Evolutionary conservation across 441 rosid genomes (phyloP), one percentile per base, ranked within the genome.

Genomic region (Populus hybrid): DNA sequence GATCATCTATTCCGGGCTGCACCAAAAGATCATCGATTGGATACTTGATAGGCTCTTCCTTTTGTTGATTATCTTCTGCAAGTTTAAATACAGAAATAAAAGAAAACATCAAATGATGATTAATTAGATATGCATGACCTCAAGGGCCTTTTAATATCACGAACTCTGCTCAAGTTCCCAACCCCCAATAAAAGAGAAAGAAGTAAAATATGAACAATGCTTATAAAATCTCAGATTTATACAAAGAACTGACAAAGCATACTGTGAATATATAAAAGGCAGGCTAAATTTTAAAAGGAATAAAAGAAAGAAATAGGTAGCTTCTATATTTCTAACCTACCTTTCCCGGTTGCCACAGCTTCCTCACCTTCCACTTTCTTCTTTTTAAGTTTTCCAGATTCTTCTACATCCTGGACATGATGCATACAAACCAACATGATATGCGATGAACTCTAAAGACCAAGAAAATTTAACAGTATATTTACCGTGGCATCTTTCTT

Each of bases 11-110:
- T 79, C 90, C 86, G 69, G 89, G 92, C 85, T 85, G 86, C 84
- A 96, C 93, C 83, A 93, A 77, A 75, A 87, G 87, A 84, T 96
- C 99, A 76, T 96, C 98, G 77, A 96, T 89, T 78, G 99, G 99
- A 88, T 94, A 96, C 77, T 76, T 92, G 84, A 90, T 85, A 69
- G 84, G 82, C 76, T 89, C 89, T 67, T 76, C 87, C 77, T 65
- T 74, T 53, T 77, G 74, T 71, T 74, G 84, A 68, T 79, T 78
- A 59, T 80, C 83, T 83, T 86, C 98, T 91, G 88, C 81, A 85
- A 82, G 83, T 75, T 82, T 83, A 82, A 68, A 79, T 75, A 34
- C 28, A 78, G 63, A 36, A 57, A 7, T 4, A 50, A 30, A 78
- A 46, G 23, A 70, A 68, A 16, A 50, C 71, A 78, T 78, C 75